Base-by-base conservation (phyloP, 495 filamentous ascomycete species). In the Podospora pseudopauciseta region DNA sequence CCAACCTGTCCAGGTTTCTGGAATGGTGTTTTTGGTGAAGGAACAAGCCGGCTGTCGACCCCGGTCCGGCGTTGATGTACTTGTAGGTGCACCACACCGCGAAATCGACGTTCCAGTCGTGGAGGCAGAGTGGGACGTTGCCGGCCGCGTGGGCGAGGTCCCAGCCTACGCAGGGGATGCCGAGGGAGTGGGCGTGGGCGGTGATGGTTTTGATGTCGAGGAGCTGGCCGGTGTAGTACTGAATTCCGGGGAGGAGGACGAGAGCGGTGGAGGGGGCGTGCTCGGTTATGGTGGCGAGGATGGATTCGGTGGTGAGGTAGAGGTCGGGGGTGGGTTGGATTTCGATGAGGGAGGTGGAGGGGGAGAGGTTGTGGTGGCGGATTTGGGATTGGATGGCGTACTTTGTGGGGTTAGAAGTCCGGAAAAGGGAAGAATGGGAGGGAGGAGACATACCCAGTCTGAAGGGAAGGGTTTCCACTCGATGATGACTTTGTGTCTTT, bases 61-160 rank as follows among this genome's bases (percentile, higher is more conserved):
- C 94, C 0, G 94, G 93, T 0, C 94, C 94, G 63, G 88, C 87
- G 73, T 96, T 97, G 64, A 97, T 82, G 75, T 98, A 98, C 79
- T 98, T 98, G 81, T 97, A 98, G 54, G 85, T 91, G 78, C 94
- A 98, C 94, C 94, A 98, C 6, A 85, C 91, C 0, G 94, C 93
- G 68, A 94, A 94, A 75, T 98, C 94, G n/a, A 97, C 93, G 65
- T 93, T 85, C 94, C 94, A 97, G 70, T 92, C 90, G 76, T 96
- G 92, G 49, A 98, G 84, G 20, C 81, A 76, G 7, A 97, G 79
- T 27, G 88, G 85, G 6, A 97, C 91, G 77, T 98, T 98, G 16
- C 94, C 94, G 1, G 86, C 91, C 2, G 93, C 93, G 79, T 98
- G 94, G 0, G 94, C 94, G 65, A 97, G 89, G 77, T 98, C 94